Evolutionary conservation across 768 basidiomycete genomes (phyloP).

Genomic region (Lentinula detonsa): DNA sequence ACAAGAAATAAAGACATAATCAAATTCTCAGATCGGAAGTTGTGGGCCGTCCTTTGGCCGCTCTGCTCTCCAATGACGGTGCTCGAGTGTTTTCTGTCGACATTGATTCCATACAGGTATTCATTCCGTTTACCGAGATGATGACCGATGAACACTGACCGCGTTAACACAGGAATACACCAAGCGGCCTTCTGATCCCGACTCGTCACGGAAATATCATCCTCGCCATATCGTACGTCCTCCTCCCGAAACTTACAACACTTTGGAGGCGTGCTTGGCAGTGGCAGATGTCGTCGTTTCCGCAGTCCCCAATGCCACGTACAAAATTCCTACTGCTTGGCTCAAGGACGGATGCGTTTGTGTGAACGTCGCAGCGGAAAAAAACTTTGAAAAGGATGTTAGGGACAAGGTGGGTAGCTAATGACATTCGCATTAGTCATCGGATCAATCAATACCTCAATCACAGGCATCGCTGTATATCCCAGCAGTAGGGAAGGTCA

Average conservation of each 20-base stretch:
- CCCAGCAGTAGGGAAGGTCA: constrained; percentile 96
- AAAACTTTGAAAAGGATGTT: constrained; percentile 94
- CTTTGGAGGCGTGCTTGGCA: constrained; percentile 75
- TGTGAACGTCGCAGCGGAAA: constrained; percentile 89
- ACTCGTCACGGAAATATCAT: constrained; percentile 55
- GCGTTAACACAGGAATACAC: constrained; percentile 69
- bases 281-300: constrained; percentile 91
- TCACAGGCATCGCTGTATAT: constrained; percentile 86
- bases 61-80: constrained; percentile 92
- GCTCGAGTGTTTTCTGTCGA: constrained; percentile 94
- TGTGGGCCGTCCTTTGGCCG: constrained; percentile 94
- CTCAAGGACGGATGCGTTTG: constrained; percentile 94
- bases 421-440: background rate
- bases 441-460: background rate
- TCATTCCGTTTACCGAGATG: background rate
- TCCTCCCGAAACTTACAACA: constrained; percentile 34
- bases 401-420: constrained; percentile 71
- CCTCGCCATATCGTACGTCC: constrained; percentile 81
- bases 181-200: constrained; percentile 62
- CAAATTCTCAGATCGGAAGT: constrained; percentile 78
- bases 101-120: constrained; percentile 83
- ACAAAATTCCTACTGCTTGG: constrained; percentile 85
- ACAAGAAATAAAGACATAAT: background rate
- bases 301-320: constrained; percentile 79
- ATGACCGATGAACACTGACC: background rate